These are phyloP conservation scores for Centaurea solstitialis DNA, from an alignment of 129 eudicot genomes.

Conservation along the genomic window DNA sequence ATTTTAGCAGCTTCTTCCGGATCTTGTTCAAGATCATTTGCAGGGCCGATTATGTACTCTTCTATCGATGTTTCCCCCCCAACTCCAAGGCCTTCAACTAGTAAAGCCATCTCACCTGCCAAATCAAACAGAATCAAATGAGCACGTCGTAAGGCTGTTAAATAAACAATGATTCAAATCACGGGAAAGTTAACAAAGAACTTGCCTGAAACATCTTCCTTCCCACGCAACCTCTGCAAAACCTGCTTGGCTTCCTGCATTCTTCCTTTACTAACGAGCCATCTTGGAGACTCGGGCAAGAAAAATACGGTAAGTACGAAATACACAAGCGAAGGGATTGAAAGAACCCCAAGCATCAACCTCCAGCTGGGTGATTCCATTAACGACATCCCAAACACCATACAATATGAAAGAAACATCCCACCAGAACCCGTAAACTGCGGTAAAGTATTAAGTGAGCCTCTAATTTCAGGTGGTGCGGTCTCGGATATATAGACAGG, in stretches of 20 bases:
- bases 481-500: constrained; percentile 85
- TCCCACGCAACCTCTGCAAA: constrained; percentile 81
- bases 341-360: constrained; percentile 84
- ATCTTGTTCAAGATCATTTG: constrained; percentile 55
- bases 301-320: constrained; percentile 53
- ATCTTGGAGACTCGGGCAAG: constrained; percentile 92
- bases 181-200: not conserved
- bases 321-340: constrained; percentile 69
- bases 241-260: constrained; percentile 82
- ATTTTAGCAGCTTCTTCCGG: constrained; percentile 61
- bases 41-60: constrained; percentile 78
- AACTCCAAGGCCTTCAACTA: constrained; percentile 85
- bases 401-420: constrained; percentile 74
- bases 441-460: constrained; percentile 74
- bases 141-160: not conserved
- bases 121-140: not conserved
- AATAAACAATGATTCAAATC: not conserved
- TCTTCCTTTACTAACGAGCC: constrained; percentile 93
- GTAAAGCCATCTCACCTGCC: constrained; percentile 89
- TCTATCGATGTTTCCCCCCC: constrained; percentile 89
- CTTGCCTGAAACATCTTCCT: constrained; percentile 88
- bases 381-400: constrained; percentile 85
- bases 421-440: constrained; percentile 80
- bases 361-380: constrained; percentile 76
- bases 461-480: constrained; percentile 80